Percentiles rank a stretch among this genome's conserved stretches.
These are phyloP conservation scores for Bretschneidera sinensis DNA, from an alignment of 345 rosid species.

Conservation along the genomic window DNA sequence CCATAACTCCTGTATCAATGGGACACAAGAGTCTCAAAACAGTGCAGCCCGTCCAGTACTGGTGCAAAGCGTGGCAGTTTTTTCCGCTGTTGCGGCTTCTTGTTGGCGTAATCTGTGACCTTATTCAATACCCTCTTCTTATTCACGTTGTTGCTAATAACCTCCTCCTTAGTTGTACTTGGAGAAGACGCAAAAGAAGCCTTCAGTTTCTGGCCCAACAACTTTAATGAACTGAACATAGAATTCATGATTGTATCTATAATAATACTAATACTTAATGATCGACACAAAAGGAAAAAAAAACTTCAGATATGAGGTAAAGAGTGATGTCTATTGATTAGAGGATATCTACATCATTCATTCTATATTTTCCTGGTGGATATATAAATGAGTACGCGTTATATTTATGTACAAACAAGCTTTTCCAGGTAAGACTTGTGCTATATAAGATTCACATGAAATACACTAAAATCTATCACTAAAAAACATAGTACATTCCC, in stretches of 20 bases:
- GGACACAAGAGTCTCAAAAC: constrained; percentile 60
- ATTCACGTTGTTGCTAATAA: constrained; percentile 2
- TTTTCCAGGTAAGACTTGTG: neutral
- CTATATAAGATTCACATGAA: neutral
- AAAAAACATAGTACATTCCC: neutral
- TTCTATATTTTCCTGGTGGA: too few species aligned
- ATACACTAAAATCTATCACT: neutral
- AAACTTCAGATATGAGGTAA: too few species aligned
- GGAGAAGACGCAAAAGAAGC: constrained; percentile 21
- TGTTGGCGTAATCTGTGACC: constrained; percentile 22
- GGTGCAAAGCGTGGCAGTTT: constrained; percentile 43
- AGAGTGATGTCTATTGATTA: too few species aligned
- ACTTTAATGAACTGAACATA: constrained; percentile 69
- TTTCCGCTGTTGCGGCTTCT: constrained; percentile 10
- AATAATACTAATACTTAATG: too few species aligned
- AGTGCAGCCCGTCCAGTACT: constrained; percentile 63
- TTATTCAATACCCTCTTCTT: too few species aligned
- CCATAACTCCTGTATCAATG: neutral
- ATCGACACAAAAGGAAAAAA: too few species aligned
- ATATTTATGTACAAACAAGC: neutral
- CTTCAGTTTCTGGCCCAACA: constrained; percentile 36
- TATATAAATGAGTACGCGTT: too few species aligned
- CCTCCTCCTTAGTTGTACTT: neutral
- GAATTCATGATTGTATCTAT: constrained; percentile 51
- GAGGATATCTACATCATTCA: too few species aligned